Conservation (phyloP, 192 early-diverging fungal genomes). For the Rhizophagus prolifer region DNA sequence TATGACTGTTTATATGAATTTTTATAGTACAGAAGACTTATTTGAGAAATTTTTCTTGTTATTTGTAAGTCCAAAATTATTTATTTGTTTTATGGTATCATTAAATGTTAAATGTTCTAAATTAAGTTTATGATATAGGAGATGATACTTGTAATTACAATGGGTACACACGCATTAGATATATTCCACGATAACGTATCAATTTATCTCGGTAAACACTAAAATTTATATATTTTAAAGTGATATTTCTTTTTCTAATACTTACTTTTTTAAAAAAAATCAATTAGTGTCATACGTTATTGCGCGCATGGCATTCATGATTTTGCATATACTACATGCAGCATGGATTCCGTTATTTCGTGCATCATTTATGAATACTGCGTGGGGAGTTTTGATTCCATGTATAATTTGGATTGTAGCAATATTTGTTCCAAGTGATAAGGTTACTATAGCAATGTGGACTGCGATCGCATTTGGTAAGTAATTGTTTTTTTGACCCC, state of each 20-base stretch:
- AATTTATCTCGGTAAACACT: neutral
- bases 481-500: neutral
- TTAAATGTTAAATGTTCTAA: neutral
- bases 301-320: neutral
- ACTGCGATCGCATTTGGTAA: conserved; percentile 16
- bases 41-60: conserved; percentile 31
- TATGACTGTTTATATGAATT: conserved; percentile 19
- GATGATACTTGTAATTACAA: conserved; percentile 24
- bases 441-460: neutral
- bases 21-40: conserved; percentile 30
- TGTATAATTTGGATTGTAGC: conserved; percentile 13
- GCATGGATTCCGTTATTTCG: conserved; percentile 18
- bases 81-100: too few relatives aligned
- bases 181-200: neutral
- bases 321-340: neutral
- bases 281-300: conserved; percentile 9
- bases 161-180: conserved; percentile 25
- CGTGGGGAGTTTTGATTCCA: conserved; percentile 29
- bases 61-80: conserved; percentile 9
- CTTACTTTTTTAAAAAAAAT: neutral
- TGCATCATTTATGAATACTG: neutral
- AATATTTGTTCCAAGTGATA: neutral
- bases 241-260: too few relatives aligned
- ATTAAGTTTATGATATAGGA: conserved; percentile 12
- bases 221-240: too few relatives aligned